Conservation (phyloP, 116 monocot species). For the Zostera marina region DNA sequence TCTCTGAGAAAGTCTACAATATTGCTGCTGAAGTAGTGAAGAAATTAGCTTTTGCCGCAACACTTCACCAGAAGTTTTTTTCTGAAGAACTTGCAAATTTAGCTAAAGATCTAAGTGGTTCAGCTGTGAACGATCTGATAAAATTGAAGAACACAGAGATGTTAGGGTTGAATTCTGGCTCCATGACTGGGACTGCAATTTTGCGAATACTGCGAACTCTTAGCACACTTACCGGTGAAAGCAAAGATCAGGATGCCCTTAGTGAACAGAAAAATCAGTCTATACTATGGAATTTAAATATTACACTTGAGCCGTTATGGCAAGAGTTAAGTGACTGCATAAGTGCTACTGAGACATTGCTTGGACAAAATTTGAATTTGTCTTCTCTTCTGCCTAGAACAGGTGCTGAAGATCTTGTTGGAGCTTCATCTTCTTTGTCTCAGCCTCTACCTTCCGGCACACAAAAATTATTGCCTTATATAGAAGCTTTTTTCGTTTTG, state of each 20-base stretch:
- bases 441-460: conserved; percentile 74
- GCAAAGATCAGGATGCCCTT: too few relatives aligned
- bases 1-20: conserved; percentile 86
- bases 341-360: conserved; percentile 38
- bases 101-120: conserved; percentile 41
- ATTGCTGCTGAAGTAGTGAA: conserved; percentile 83
- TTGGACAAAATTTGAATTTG: conserved; percentile 65
- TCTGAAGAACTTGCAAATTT: conserved; percentile 72
- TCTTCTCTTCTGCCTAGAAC: conserved; percentile 4
- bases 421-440: conserved; percentile 12
- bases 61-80: conserved; percentile 60
- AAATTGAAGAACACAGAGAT: conserved; percentile 59
- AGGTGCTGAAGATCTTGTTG: conserved; percentile 9
- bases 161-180: conserved; percentile 39
- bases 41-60: conserved; percentile 69
- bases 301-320: conserved; percentile 78
- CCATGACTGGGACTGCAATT: conserved; percentile 70
- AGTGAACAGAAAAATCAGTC: conserved; percentile 39
- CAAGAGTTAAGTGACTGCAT: conserved; percentile 80
- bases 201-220: conserved; percentile 83
- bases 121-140: conserved; percentile 68
- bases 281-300: conserved; percentile 63
- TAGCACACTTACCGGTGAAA: conserved; percentile 69
- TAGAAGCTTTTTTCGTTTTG: conserved; percentile 94
- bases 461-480: conserved; percentile 91